phyloP scores from a whole-genome alignment of 305 asterid species.

The Lippia alba region DNA sequence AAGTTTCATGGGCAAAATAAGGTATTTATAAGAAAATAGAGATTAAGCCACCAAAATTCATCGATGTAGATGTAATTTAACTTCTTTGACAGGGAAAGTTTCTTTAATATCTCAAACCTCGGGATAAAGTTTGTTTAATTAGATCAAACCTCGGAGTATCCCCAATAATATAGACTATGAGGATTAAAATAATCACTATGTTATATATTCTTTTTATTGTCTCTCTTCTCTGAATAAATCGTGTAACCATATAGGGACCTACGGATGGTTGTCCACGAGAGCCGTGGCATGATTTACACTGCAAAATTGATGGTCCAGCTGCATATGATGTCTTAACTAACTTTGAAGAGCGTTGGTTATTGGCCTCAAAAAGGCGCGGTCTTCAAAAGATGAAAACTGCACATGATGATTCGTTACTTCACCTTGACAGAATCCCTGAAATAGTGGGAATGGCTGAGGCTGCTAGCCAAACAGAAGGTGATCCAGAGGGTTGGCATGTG shows the following conservation, averaged over 20 bases:
- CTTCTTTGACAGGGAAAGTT: no score
- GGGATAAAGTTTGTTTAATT: no score
- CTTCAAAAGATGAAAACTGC: conserved; percentile 47
- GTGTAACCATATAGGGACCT: conserved; percentile 41
- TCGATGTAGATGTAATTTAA: no score
- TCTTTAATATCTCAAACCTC: no score
- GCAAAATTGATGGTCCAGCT: conserved; percentile 71
- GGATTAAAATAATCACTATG: background rate
- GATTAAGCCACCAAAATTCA: no score
- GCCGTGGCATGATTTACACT: conserved; percentile 82
- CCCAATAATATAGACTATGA: no score
- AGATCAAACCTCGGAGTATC: no score
- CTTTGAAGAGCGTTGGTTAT: conserved; percentile 73
- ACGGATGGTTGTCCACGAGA: conserved; percentile 61
- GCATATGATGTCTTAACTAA: conserved; percentile 71
- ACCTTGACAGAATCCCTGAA: conserved; percentile 53
- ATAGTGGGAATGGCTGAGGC: conserved; percentile 45
- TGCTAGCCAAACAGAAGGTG: conserved; percentile 33
- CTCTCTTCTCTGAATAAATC: conserved; percentile 8
- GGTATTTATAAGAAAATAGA: no score
- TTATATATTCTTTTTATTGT: background rate
- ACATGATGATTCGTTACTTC: conserved; percentile 50
- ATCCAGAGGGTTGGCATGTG: conserved; percentile 67
- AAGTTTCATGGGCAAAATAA: no score
- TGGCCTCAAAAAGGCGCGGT: conserved; percentile 49